Percentiles rank a stretch among this genome's conserved stretches.
Conservation (phyloP, 2,329 filamentous ascomycete genomes). For the Alternaria consortialis region DNA sequence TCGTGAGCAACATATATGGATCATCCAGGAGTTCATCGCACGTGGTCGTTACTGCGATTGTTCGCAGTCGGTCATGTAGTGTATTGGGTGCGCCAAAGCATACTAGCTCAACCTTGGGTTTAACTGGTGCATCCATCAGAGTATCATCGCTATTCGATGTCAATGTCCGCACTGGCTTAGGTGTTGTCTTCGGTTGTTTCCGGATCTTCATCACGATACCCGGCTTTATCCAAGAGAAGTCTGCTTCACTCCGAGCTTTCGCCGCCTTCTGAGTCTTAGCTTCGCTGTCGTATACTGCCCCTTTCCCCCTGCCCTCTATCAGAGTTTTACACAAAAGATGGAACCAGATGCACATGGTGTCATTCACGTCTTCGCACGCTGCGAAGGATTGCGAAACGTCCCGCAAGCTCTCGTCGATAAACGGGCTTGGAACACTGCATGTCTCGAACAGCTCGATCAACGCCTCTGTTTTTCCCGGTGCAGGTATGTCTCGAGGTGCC, state of each 20-base stretch:
- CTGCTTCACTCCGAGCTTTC: slow-evolving; percentile 29
- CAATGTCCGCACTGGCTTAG: slow-evolving; percentile 16
- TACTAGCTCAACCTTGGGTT: slow-evolving; percentile 32
- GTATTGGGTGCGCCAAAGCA: slow-evolving; percentile 39
- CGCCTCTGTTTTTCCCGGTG: slow-evolving; percentile 13
- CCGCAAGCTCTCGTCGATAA: slow-evolving; percentile 37
- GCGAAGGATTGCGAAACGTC: slow-evolving; percentile 42
- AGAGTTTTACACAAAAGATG: slow-evolving; percentile 43
- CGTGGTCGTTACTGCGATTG: slow-evolving; percentile 17
- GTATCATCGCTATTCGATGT: slow-evolving; percentile 27
- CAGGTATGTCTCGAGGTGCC: slow-evolving; percentile 32
- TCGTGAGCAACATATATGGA: slow-evolving; percentile 44
- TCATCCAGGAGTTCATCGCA: slow-evolving; percentile 38
- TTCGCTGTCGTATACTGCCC: too few relatives aligned
- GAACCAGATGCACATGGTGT: slow-evolving; percentile 36
- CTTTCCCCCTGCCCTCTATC: neutral
- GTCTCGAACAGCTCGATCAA: slow-evolving; percentile 30
- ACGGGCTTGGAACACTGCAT: slow-evolving; percentile 35
- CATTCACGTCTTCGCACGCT: slow-evolving; percentile 25
- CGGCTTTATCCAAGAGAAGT: slow-evolving; percentile 38
- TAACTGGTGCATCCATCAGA: neutral
- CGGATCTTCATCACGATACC: slow-evolving; percentile 37
- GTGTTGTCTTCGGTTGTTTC: slow-evolving; percentile 3
- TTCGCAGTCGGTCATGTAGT: slow-evolving; percentile 27
- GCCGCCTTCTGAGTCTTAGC: neutral